A percentile compares a stretch with the other conserved stretches of the same genome.
These are phyloP conservation scores for Oryza longistaminata DNA, from an alignment of 176 grass and related monocot genomes.

Conservation along the genomic window DNA sequence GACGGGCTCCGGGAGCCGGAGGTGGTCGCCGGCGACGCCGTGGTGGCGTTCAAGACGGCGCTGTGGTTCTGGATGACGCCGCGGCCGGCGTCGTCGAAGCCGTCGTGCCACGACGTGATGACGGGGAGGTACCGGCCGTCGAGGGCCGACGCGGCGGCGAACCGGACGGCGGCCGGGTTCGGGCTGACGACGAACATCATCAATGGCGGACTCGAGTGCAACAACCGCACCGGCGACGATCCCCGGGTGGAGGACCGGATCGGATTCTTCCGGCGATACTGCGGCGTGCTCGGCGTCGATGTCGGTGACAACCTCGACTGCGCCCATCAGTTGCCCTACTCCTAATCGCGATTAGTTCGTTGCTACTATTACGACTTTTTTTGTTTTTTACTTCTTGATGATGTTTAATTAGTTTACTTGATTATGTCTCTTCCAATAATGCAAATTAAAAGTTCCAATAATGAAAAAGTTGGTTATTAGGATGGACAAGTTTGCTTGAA, in stretches of 20 bases:
- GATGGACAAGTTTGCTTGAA: too few species aligned
- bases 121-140: constrained; percentile 46
- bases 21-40: constrained; percentile 34
- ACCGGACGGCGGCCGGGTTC: constrained; percentile 53
- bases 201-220: constrained; percentile 81
- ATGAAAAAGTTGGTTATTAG: too few species aligned
- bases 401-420: not conserved
- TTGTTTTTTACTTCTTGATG: not conserved
- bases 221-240: not conserved
- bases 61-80: constrained; percentile 89
- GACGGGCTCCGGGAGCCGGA: constrained; percentile 61
- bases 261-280: constrained; percentile 57
- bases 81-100: constrained; percentile 51
- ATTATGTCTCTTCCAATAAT: not conserved
- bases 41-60: constrained; percentile 61
- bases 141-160: constrained; percentile 28
- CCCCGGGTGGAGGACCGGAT: constrained; percentile 52
- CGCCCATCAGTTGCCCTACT: constrained; percentile 58
- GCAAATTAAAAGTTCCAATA: too few species aligned
- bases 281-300: constrained; percentile 43
- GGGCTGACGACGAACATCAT: constrained; percentile 87
- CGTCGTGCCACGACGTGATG: constrained; percentile 88
- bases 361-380: too few species aligned
- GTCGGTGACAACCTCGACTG: constrained; percentile 64
- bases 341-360: not conserved